phyloP scores from a whole-genome alignment of 2,329 filamentous ascomycete species.

The Pseudocercospora cruenta region DNA sequence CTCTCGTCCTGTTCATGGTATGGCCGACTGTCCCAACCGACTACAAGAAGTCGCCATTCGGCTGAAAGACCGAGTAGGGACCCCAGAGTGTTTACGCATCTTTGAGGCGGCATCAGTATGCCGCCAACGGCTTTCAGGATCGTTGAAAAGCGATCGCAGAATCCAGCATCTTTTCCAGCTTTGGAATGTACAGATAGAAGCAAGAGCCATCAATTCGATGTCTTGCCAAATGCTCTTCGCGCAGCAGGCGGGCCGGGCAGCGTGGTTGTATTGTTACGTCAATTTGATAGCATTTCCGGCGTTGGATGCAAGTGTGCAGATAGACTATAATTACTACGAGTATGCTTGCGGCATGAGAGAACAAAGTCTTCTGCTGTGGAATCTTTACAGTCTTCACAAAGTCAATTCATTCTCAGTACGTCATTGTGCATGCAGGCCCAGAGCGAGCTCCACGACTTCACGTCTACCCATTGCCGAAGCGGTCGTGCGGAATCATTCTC shows the following conservation, averaged over 20 bases:
- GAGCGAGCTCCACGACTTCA: not conserved
- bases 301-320: not conserved
- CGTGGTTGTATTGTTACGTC: not conserved
- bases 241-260: not conserved
- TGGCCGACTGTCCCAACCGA: slow-evolving; percentile 14
- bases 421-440: not conserved
- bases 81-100: not conserved
- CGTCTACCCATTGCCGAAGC: not conserved
- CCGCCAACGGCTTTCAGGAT: not conserved
- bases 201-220: not conserved
- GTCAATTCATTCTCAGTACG: not conserved
- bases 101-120: not conserved
- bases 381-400: not conserved
- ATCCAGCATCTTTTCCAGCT: not conserved
- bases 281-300: not conserved
- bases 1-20: slow-evolving; percentile 62
- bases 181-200: slow-evolving; percentile 2
- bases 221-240: not conserved
- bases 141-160: not conserved
- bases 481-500: not conserved
- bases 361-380: not conserved
- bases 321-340: not conserved
- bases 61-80: not conserved
- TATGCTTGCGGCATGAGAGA: not conserved
- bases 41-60: slow-evolving; percentile 11